Evolutionary conservation across 179 eudicot genomes (phyloP).

Genomic region (Carnegiea gigantea): DNA sequence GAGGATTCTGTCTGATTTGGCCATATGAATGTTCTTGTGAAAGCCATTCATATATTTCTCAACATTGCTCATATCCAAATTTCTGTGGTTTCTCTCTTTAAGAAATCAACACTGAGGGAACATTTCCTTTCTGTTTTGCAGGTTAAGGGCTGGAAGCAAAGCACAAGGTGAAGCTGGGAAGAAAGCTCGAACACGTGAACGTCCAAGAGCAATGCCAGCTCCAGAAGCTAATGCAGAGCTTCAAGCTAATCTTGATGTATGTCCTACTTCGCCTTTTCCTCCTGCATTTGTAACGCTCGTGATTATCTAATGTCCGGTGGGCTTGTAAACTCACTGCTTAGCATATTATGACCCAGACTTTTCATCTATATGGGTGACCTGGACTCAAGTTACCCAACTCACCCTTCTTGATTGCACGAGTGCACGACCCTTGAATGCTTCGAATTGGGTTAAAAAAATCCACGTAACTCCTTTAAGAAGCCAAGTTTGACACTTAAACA

Average conservation of each 20-base stretch:
- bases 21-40: too few relatives aligned
- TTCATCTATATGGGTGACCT: too few relatives aligned
- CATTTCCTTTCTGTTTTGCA: conserved; percentile 21
- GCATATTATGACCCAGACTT: too few relatives aligned
- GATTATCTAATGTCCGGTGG: background rate
- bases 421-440: background rate
- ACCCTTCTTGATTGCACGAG: too few relatives aligned
- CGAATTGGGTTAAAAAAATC: background rate
- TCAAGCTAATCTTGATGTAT: conserved; percentile 52
- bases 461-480: background rate
- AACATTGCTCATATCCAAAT: background rate
- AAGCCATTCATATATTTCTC: too few relatives aligned
- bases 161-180: conserved; percentile 49
- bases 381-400: too few relatives aligned
- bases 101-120: background rate
- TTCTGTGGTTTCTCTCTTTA: background rate
- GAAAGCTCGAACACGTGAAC: conserved; percentile 43
- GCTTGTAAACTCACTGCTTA: background rate
- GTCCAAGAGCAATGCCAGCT: conserved; percentile 45
- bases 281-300: background rate
- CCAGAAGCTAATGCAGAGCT: conserved; percentile 60
- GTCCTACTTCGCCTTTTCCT: conserved; percentile 19
- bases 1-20: too few relatives aligned
- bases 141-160: conserved; percentile 66
- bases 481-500: background rate